Evolutionary conservation across 768 basidiomycete species (phyloP).

Genomic region (Boletus fagicola): DNA sequence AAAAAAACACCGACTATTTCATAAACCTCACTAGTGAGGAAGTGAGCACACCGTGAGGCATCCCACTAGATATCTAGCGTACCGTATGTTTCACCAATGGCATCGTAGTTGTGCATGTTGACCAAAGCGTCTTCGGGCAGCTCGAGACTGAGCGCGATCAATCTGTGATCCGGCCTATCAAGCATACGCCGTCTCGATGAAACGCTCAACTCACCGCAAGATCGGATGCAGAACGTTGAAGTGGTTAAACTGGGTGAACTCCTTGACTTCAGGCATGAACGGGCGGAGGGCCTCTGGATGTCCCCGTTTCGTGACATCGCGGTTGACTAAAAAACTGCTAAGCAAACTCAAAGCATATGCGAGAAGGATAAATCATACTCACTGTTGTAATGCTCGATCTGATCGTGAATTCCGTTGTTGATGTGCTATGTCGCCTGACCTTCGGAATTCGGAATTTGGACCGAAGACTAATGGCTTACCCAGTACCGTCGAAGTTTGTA

Average conservation of each 20-base stretch:
- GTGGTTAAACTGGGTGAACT: slow-evolving; percentile 51
- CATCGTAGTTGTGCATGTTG: slow-evolving; percentile 45
- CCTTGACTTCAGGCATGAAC: slow-evolving; percentile 51
- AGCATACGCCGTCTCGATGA: neutral
- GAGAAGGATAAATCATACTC: slow-evolving; percentile 12
- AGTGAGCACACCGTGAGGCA: neutral
- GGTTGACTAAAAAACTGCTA: slow-evolving; percentile 41
- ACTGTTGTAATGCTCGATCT: slow-evolving; percentile 66
- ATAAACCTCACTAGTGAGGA: slow-evolving; percentile 51
- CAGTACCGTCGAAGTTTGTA: slow-evolving; percentile 53
- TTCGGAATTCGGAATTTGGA: neutral
- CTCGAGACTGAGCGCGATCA: slow-evolving; percentile 52
- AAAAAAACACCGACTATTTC: slow-evolving; percentile 52
- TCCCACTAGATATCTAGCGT: neutral
- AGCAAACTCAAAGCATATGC: neutral
- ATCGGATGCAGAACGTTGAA: slow-evolving; percentile 49
- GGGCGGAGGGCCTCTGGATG: slow-evolving; percentile 53
- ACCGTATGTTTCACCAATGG: slow-evolving; percentile 44
- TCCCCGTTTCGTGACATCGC: slow-evolving; percentile 42
- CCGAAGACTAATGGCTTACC: slow-evolving; percentile 30
- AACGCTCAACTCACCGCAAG: slow-evolving; percentile 34
- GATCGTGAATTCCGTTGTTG: slow-evolving; percentile 59
- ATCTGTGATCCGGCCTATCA: slow-evolving; percentile 26
- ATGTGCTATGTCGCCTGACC: slow-evolving; percentile 46
- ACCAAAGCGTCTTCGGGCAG: slow-evolving; percentile 53